phyloP scores from a whole-genome alignment of 768 basidiomycete genomes.

The Tricholoma sp. region DNA sequence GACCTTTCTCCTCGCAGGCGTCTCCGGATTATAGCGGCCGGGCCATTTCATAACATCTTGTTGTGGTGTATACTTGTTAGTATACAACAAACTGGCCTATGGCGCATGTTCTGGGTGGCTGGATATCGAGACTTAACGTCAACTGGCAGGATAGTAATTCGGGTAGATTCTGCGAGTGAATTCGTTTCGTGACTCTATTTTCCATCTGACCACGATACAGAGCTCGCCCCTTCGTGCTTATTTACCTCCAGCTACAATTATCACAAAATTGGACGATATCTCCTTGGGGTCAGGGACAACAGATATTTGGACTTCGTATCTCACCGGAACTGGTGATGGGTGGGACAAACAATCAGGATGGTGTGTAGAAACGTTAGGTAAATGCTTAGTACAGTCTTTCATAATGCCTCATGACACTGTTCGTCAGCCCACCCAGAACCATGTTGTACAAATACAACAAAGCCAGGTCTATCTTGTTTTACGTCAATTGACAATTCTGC shows the following conservation, averaged over 20 bases:
- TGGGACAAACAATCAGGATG: slow-evolving; percentile 40
- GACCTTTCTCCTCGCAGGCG: slow-evolving; percentile 37
- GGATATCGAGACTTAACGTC: slow-evolving; percentile 52
- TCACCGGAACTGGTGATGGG: slow-evolving; percentile 21
- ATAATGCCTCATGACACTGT: slow-evolving; percentile 1
- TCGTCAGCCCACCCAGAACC: neutral
- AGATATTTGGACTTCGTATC: slow-evolving; percentile 44
- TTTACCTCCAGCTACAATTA: slow-evolving; percentile 50
- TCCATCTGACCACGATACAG: slow-evolving; percentile 25
- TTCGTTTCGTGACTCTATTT: neutral
- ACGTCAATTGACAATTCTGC: slow-evolving; percentile 21
- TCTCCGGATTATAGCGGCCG: slow-evolving; percentile 64
- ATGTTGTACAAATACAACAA: slow-evolving; percentile 3
- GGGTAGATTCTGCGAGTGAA: slow-evolving; percentile 48
- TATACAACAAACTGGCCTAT: slow-evolving; percentile 27
- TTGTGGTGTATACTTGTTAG: slow-evolving; percentile 45
- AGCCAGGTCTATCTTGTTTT: slow-evolving; percentile 38
- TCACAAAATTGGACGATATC: slow-evolving; percentile 65
- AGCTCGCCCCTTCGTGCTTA: slow-evolving; percentile 57
- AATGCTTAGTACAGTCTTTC: slow-evolving; percentile 14
- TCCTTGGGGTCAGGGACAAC: slow-evolving; percentile 29
- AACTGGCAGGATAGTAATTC: slow-evolving; percentile 50
- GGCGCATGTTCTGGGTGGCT: slow-evolving; percentile 23
- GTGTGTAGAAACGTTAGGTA: slow-evolving; percentile 41
- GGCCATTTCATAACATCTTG: slow-evolving; percentile 74